phyloP scores from a whole-genome alignment of 495 filamentous ascomycete genomes.

The Tuber magnatum region DNA sequence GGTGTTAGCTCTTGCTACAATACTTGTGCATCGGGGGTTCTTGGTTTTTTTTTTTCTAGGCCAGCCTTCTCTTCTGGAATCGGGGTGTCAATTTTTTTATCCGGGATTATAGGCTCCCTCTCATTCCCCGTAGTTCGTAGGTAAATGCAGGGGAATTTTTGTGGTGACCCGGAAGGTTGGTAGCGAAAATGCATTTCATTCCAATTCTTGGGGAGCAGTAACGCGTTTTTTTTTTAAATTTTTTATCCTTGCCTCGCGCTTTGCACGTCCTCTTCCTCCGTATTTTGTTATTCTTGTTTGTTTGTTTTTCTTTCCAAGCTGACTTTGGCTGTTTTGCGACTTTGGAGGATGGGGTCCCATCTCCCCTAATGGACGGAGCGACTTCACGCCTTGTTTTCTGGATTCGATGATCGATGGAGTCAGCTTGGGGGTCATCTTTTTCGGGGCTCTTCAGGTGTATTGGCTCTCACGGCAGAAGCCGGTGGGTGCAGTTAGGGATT shows the following conservation, averaged over 20 bases:
- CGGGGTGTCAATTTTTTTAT: neutral
- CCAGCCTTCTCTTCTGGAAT: neutral
- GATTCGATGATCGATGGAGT: conserved; percentile 74
- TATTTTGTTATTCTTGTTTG: conserved; percentile 13
- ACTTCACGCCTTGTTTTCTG: conserved; percentile 94
- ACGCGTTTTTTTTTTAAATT: no score
- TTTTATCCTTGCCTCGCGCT: neutral
- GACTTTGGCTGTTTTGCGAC: conserved; percentile 14
- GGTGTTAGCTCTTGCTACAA: neutral
- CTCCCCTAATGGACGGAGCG: conserved; percentile 64
- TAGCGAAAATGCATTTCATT: neutral
- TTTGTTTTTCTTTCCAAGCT: neutral
- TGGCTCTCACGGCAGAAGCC: conserved; percentile 60
- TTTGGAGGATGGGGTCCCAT: conserved; percentile 80
- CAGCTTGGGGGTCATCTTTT: conserved; percentile 66
- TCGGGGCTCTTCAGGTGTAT: conserved; percentile 67
- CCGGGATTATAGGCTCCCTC: neutral
- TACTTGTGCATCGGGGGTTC: neutral
- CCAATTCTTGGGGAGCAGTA: neutral
- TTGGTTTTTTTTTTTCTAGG: neutral
- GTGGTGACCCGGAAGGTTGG: conserved; percentile 39
- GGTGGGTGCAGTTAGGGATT: conserved; percentile 62
- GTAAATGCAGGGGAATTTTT: conserved; percentile 27
- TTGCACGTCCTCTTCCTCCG: conserved; percentile 7
- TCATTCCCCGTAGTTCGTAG: neutral